Conservation (phyloP, 768 basidiomycete genomes). For the Chalciporus sphaerocephalus region DNA sequence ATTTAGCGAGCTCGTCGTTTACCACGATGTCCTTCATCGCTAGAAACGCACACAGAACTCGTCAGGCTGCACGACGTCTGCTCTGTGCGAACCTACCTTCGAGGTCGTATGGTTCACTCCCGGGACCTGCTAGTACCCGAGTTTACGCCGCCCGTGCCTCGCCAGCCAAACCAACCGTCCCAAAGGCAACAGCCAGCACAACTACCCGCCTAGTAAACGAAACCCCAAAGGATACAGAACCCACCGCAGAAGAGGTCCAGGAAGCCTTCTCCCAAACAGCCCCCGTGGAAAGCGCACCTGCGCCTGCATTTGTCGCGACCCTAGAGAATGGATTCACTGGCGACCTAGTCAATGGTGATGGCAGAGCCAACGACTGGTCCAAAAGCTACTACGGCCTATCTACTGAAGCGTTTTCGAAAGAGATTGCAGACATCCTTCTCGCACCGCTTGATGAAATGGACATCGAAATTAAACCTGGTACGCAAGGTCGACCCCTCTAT, state of each 20-base stretch:
- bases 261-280: conserved; percentile 13
- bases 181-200: conserved; percentile 33
- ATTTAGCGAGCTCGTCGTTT: neutral
- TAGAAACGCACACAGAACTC: conserved; percentile 6
- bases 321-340: conserved; percentile 21
- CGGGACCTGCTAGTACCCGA: conserved; percentile 21
- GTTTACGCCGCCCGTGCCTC: conserved; percentile 23
- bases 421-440: conserved; percentile 66
- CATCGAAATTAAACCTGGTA: conserved; percentile 93
- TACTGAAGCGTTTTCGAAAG: conserved; percentile 68
- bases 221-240: conserved; percentile 18
- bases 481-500: conserved; percentile 16
- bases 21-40: conserved; percentile 18
- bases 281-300: conserved; percentile 13
- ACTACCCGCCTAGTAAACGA: conserved; percentile 19
- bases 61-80: conserved; percentile 8
- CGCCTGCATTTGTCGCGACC: neutral
- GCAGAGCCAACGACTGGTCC: conserved; percentile 70
- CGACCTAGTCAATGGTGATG: conserved; percentile 23
- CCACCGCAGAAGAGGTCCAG: conserved; percentile 8
- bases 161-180: conserved; percentile 16
- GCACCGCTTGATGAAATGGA: conserved; percentile 72
- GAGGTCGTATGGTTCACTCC: conserved; percentile 15
- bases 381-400: conserved; percentile 82
- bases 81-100: neutral